Base-by-base conservation (phyloP, 495 filamentous ascomycete genomes). In the Podospora bellae-mahoneyi region DNA sequence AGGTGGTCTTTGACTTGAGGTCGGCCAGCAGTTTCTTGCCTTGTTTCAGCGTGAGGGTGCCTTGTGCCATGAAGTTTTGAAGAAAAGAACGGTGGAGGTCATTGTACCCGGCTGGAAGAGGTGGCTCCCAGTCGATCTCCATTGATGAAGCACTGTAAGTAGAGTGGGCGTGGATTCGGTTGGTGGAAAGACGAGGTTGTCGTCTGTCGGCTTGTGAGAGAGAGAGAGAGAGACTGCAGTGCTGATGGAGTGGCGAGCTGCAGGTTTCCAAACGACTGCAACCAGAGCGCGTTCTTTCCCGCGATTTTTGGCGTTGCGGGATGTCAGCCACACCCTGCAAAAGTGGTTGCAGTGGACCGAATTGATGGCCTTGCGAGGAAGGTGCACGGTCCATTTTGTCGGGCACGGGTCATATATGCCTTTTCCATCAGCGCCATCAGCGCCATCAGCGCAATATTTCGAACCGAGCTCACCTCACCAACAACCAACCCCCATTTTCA, bases 1-100 rank as follows among this genome's bases (percentile, higher is more conserved):
- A 60, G 30, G 66, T 28, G 74, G 84, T 83, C 80, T 59, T 87
- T 76, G 28, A 82, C 67, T 91, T 81, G 64, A 99, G 95, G 18
- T 86, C 86, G 2, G 93, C 92, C 2, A 98, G 81, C 13, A 97
- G 76, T 0, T 87, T 86, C 67, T 89, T 86, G 4, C 88, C 88
- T 66, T 96, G 88, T 39, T 84, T 78, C 69, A 91, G 88, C 5
- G 91, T 97, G 76, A 97, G 80, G 26, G 86, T 85, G 7, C 89
- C 89, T 19, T 88, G 88, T 3, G 90, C 87, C 76, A 97, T 86
- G 74, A 99, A 91, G 68, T 90, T 91, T 81, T 99, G 95, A 0
- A 97, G 80, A 74, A 99, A 97, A n/a, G 94, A 93, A 59, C 92
- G 91, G 77, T 97, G 91, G 72, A 84, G 83, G 74, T 97, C 86